Conservation (phyloP, 2,329 filamentous ascomycete genomes). For the Ramularia endophylla region DNA sequence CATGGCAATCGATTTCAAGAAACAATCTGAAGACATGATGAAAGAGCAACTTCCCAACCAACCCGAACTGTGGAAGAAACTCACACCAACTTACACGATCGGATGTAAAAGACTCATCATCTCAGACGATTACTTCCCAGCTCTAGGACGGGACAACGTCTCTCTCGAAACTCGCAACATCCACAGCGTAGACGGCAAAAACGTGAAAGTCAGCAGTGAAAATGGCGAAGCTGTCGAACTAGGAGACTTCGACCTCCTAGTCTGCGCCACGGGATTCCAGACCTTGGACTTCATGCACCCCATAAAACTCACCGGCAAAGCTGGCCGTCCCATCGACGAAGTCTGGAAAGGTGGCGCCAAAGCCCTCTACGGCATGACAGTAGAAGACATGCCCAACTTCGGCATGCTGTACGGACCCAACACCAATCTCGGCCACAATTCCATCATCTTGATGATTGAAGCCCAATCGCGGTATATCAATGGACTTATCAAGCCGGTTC, state of each 20-base stretch:
- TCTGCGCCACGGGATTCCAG: slow-evolving; percentile 55
- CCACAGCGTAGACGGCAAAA: slow-evolving; percentile 39
- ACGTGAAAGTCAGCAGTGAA: slow-evolving; percentile 43
- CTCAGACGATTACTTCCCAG: slow-evolving; percentile 51
- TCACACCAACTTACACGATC: slow-evolving; percentile 49
- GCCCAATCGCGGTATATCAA: slow-evolving; percentile 52
- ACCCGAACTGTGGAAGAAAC: slow-evolving; percentile 47
- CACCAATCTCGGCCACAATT: slow-evolving; percentile 46
- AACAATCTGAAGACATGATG: slow-evolving; percentile 36
- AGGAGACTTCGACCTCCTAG: slow-evolving; percentile 48
- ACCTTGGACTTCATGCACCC: slow-evolving; percentile 55
- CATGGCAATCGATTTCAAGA: slow-evolving; percentile 37
- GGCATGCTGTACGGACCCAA: slow-evolving; percentile 55
- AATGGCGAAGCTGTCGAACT: slow-evolving; percentile 12
- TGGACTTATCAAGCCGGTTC: slow-evolving; percentile 44
- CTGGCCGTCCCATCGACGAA: slow-evolving; percentile 39
- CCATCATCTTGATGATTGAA: slow-evolving; percentile 58
- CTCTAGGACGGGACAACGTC: slow-evolving; percentile 44
- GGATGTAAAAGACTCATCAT: slow-evolving; percentile 53
- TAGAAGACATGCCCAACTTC: slow-evolving; percentile 51
- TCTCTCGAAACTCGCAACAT: slow-evolving; percentile 48
- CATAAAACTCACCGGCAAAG: slow-evolving; percentile 46
- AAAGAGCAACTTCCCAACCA: slow-evolving; percentile 39
- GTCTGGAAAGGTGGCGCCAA: slow-evolving; percentile 51
- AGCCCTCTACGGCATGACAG: slow-evolving; percentile 46